Conservation (phyloP, 192 early-diverging fungal species). For the Allomyces javanicus region DNA sequence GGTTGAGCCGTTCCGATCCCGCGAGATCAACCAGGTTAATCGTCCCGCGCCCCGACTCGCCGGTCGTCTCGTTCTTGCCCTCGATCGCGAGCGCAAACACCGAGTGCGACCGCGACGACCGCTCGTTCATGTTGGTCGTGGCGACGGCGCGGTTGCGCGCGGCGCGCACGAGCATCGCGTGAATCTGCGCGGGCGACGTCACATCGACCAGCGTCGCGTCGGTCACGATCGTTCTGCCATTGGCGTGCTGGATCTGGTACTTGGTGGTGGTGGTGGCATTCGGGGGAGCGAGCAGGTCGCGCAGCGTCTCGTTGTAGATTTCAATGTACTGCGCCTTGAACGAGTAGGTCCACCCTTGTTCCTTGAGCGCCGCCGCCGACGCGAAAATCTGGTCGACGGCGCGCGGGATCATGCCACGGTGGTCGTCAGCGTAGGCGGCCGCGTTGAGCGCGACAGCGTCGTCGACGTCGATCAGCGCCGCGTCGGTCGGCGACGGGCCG, state of each 20-base stretch:
- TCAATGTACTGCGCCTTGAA: conserved; percentile 82
- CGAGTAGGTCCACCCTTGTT: conserved; percentile 70
- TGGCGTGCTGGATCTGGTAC: background rate
- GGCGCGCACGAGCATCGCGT: conserved; percentile 48
- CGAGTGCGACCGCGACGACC: conserved; percentile 80
- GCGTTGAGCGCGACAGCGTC: conserved; percentile 3
- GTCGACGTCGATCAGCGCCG: conserved; percentile 1
- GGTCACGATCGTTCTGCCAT: background rate
- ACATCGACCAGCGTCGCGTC: conserved; percentile 26
- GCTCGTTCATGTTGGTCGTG: conserved; percentile 79
- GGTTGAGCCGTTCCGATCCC: conserved; percentile 71
- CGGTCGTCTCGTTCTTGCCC: conserved; percentile 53
- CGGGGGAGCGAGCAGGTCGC: conserved; percentile 45
- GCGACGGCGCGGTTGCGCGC: conserved; percentile 71
- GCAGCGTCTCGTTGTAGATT: conserved; percentile 87
- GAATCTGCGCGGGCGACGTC: conserved; percentile 51
- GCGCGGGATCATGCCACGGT: conserved; percentile 80
- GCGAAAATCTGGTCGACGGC: conserved; percentile 80
- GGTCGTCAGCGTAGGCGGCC: conserved; percentile 9
- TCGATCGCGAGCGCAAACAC: conserved; percentile 71
- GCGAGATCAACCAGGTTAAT: conserved; percentile 91
- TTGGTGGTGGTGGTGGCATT: background rate
- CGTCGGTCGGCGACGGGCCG: background rate
- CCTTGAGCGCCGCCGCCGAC: conserved; percentile 39
- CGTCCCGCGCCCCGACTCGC: conserved; percentile 47